Conservation (phyloP, 768 basidiomycete species). For the Termitomyces heimii region DNA sequence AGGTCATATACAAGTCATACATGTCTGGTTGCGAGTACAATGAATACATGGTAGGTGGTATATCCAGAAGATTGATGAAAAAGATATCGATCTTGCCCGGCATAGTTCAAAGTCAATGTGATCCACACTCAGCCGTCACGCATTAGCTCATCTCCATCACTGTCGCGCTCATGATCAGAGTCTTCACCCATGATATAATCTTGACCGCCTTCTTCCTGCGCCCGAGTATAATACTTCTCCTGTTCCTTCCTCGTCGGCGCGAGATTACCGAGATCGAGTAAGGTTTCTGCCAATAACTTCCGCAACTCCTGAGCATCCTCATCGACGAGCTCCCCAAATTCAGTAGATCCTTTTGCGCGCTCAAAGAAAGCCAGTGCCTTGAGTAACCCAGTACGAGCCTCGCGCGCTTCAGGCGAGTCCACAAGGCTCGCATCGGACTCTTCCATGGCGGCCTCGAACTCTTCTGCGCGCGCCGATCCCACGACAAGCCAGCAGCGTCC, state of each 20-base stretch:
- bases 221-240: slow-evolving; percentile 47
- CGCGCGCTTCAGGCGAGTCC: slow-evolving; percentile 43
- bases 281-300: slow-evolving; percentile 44
- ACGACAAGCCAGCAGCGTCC: slow-evolving; percentile 52
- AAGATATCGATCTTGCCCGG: background rate
- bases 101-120: background rate
- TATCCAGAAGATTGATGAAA: background rate
- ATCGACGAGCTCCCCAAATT: slow-evolving; percentile 12
- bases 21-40: background rate
- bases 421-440: slow-evolving; percentile 31
- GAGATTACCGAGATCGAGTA: slow-evolving; percentile 54
- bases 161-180: slow-evolving; percentile 11
- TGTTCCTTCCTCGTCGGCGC: slow-evolving; percentile 40
- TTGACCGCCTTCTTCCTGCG: slow-evolving; percentile 41
- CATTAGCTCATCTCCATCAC: slow-evolving; percentile 15
- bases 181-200: slow-evolving; percentile 26
- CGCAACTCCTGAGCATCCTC: slow-evolving; percentile 22
- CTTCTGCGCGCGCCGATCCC: slow-evolving; percentile 50
- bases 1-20: too few species aligned
- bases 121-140: slow-evolving; percentile 5
- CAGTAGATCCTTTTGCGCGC: slow-evolving; percentile 26
- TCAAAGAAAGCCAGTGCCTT: slow-evolving; percentile 40
- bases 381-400: slow-evolving; percentile 45
- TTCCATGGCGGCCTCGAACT: slow-evolving; percentile 49
- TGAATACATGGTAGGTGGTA: background rate